Evolutionary conservation across 1,284 basidiomycete species (phyloP), one percentile per base, ranked within the genome.

Genomic region (Melanopsichium pennsylvanicum): DNA sequence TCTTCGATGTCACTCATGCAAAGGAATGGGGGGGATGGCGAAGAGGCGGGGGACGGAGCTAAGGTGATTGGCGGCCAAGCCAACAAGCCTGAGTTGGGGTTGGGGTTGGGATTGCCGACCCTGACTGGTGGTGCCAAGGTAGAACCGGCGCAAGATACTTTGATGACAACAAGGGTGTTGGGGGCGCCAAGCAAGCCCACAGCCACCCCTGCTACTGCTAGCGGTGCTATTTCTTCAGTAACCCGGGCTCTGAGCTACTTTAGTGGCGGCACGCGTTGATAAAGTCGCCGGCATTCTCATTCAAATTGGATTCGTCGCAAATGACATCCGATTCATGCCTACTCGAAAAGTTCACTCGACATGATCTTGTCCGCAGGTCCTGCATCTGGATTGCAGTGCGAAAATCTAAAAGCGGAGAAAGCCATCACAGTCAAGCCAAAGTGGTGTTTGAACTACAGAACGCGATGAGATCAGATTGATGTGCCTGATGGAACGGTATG

Each of bases 201-300:
- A 3, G 48, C 52, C 8, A 40, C 57, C 2, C 35, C 51, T 1
- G 52, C 56, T 5, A 60, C 63, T 1, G 54, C 57, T 10, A 55
- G 49, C 26, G 57, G 52, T 1, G 61, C 67, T 3, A 66, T 66
- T 4, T 61, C 57, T 5, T 60, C 56, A 5, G 61, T 70, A 4
- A 46, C 62, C 16, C 44, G 62, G 10, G 62, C 68, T 8, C 44
- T 70, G 7, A 66, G 58, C 44, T 70, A 61, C 25, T 62, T 70
- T 19, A 60, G 54, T 27, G 59, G 55, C 23, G 23, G 35, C 18
- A 38, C 45, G 23, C 44, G 42, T n/a, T 34, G 10, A 26, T 26
- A 12, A 15, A n/a, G n/a, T n/a, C n/a, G n/a, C n/a, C n/a, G n/a
- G n/a, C n/a, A n/a, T n/a, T n/a, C n/a, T n/a, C n/a, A n/a, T n/a